Conservation (phyloP, 108 stramenopile species). For the Fragilariopsis cylindrus region DNA sequence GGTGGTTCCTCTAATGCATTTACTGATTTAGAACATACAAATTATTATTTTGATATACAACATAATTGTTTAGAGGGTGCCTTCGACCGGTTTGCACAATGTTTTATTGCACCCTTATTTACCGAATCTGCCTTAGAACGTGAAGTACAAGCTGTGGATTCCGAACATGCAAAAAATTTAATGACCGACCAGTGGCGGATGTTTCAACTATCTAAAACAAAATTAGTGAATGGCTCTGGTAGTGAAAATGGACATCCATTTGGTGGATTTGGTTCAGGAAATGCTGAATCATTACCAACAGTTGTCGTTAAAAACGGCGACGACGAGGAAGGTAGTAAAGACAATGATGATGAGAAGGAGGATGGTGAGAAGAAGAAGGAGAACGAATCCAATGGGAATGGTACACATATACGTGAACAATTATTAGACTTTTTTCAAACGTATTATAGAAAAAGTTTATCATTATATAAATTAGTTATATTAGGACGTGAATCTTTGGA, state of each 20-base stretch:
- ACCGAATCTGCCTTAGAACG: slow-evolving; percentile 61
- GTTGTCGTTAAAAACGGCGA: not conserved
- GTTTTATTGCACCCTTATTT: slow-evolving; percentile 83
- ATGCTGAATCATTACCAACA: slow-evolving; percentile 38
- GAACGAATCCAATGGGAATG: no score
- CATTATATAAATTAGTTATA: slow-evolving; percentile 71
- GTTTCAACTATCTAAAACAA: slow-evolving; percentile 45
- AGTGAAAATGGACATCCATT: slow-evolving; percentile 46
- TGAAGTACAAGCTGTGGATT: slow-evolving; percentile 86
- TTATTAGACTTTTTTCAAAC: slow-evolving; percentile 66
- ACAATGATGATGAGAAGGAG: no score
- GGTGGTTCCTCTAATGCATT: slow-evolving; percentile 87
- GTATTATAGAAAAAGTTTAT: slow-evolving; percentile 79
- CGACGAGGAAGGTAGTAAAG: no score
- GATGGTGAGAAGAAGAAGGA: slow-evolving; percentile 20
- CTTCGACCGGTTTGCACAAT: slow-evolving; percentile 84
- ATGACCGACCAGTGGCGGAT: slow-evolving; percentile 75
- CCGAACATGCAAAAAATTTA: slow-evolving; percentile 87
- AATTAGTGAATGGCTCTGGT: slow-evolving; percentile 20
- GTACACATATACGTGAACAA: slow-evolving; percentile 65
- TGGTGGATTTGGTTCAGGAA: slow-evolving; percentile 80
- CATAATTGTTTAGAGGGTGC: slow-evolving; percentile 61
- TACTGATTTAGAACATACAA: slow-evolving; percentile 80
- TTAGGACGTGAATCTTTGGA: slow-evolving; percentile 62
- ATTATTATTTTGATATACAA: slow-evolving; percentile 83